Evolutionary conservation across 2,329 filamentous ascomycete genomes (phyloP).

Genomic region (Microsporum audouinii): DNA sequence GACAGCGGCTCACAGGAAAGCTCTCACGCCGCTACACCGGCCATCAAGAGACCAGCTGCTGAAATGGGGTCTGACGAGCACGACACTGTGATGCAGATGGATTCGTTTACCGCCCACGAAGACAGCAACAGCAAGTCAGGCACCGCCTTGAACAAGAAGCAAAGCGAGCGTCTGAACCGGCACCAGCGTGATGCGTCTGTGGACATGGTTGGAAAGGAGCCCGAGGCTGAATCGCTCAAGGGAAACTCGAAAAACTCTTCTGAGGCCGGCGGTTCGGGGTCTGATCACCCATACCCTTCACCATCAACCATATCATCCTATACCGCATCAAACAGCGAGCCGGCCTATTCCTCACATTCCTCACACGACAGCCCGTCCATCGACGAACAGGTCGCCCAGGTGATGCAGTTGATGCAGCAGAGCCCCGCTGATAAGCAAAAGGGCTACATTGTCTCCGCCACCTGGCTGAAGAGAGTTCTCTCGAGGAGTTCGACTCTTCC

Average conservation of each 20-base stretch:
- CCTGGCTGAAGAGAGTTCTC: conserved; percentile 66
- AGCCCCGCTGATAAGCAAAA: conserved; percentile 58
- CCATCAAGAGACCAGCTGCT: conserved; percentile 40
- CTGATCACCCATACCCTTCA: conserved; percentile 28
- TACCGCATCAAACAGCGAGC: conserved; percentile 22
- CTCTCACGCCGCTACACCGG: conserved; percentile 27
- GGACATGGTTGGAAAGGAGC: conserved; percentile 33
- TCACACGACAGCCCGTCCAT: conserved; percentile 33
- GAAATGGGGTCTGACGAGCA: conserved; percentile 40
- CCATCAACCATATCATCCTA: conserved; percentile 31
- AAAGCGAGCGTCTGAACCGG: conserved; percentile 12
- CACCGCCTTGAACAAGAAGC: conserved; percentile 16
- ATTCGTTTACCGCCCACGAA: background rate
- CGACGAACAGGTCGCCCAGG: conserved; percentile 63
- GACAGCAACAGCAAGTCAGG: conserved; percentile 7
- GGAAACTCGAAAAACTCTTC: conserved; percentile 15
- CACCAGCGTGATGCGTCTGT: conserved; percentile 29
- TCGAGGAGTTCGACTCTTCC: conserved; percentile 51
- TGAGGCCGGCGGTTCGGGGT: conserved; percentile 22
- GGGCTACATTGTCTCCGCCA: conserved; percentile 65
- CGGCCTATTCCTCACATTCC: conserved; percentile 11
- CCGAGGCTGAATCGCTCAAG: conserved; percentile 8
- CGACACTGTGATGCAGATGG: conserved; percentile 19
- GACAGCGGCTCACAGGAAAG: conserved; percentile 16
- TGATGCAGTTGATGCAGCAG: conserved; percentile 47